Evolutionary conservation across 495 filamentous ascomycete genomes (phyloP), one percentile per base, ranked within the genome.

Genomic region (Hyaloscypha hepaticicola): DNA sequence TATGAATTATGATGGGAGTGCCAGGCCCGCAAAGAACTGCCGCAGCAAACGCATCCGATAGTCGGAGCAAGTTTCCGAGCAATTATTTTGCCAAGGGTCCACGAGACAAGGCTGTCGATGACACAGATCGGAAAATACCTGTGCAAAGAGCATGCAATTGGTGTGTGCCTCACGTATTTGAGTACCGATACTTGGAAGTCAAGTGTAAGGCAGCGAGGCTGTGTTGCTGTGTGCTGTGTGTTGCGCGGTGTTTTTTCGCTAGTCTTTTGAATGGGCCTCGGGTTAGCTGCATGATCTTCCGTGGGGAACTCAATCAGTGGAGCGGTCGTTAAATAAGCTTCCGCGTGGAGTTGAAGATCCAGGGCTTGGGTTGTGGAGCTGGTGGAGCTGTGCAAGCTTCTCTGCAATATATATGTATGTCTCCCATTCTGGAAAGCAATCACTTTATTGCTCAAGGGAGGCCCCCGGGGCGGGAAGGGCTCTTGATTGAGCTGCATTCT

Each of bases 171-270:
- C 41, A 16, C n/a, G 26, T 9, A 38, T n/a, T n/a, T n/a, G n/a
- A 12, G 2, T 7, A 12, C 31, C 14, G 38, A 0, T 45, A 16
- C 11, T 34, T 26, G 25, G 14, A 31, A 9, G 5, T 21, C 3
- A 34, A 24, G 14, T 22, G 22, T 31, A 38, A 24, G 22, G 27
- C 33, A 38, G 28, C 29, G 56, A 58, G 56, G 56, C 56, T 34
- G 29, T 58, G 56, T 22, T 58, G 33, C 24, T 19, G 21, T 34
- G 29, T 45, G 56, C 31, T 45, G 56, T 58, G 56, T 45, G 31
- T 11, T 58, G 56, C n/a, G n/a, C n/a, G n/a, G n/a, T n/a, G n/a
- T n/a, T n/a, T n/a, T n/a, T n/a, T n/a, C n/a, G n/a, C n/a, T n/a
- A n/a, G n/a, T n/a, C n/a, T n/a, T n/a, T n/a, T n/a, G n/a, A n/a